These are phyloP conservation scores for Zalaria obscura DNA, from an alignment of 2,329 filamentous ascomycete genomes.

Conservation along the genomic window DNA sequence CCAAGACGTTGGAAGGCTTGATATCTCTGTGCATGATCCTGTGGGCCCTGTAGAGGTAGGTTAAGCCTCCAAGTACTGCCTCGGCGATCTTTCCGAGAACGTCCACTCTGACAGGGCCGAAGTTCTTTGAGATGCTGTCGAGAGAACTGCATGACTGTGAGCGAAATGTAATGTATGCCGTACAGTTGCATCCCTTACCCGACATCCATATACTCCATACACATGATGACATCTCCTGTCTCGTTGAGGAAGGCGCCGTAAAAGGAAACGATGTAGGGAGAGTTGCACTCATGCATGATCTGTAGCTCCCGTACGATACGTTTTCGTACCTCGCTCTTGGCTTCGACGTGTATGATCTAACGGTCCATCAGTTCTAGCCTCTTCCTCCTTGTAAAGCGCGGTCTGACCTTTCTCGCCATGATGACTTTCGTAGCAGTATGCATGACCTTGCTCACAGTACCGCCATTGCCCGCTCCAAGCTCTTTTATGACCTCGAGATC, in stretches of 20 bases:
- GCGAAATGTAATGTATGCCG: background rate
- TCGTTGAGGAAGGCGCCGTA: conserved; percentile 96
- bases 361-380: conserved; percentile 3
- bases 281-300: conserved; percentile 97
- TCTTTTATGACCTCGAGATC: conserved; percentile 90
- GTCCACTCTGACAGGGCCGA: conserved; percentile 88
- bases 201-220: conserved; percentile 99
- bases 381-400: background rate
- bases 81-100: conserved; percentile 96
- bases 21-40: conserved; percentile 99
- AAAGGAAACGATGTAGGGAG: conserved; percentile 91
- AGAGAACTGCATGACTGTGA: conserved; percentile 49
- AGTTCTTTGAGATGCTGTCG: conserved; percentile 85
- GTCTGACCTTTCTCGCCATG: conserved; percentile 86
- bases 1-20: conserved; percentile 93
- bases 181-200: conserved; percentile 49
- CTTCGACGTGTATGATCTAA: conserved; percentile 94
- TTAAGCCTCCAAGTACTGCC: conserved; percentile 81
- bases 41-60: conserved; percentile 88
- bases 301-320: conserved; percentile 93
- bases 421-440: conserved; percentile 88
- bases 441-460: conserved; percentile 95
- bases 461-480: conserved; percentile 88
- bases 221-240: conserved; percentile 96
- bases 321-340: conserved; percentile 92